These are phyloP conservation scores for Alternaria brassicae DNA, from an alignment of 2,329 filamentous ascomycete genomes.

Conservation along the genomic window DNA sequence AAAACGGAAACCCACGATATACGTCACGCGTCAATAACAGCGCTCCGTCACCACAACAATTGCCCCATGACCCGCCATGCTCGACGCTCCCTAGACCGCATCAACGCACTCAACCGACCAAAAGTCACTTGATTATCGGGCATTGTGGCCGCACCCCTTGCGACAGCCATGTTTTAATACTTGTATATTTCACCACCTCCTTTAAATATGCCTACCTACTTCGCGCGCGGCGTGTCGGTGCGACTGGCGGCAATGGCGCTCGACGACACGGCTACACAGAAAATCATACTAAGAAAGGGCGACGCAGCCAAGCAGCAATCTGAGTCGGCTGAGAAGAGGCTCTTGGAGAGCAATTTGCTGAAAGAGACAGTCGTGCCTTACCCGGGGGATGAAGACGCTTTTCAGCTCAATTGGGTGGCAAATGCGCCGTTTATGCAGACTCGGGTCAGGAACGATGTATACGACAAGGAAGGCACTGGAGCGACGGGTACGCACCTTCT, in stretches of 20 bases:
- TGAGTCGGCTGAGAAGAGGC: conserved; percentile 29
- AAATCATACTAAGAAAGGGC: conserved; percentile 33
- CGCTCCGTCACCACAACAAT: conserved; percentile 10
- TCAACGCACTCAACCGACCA: neutral
- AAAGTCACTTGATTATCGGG: neutral
- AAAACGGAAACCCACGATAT: conserved; percentile 12
- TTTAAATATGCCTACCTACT: conserved; percentile 42
- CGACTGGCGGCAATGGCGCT: conserved; percentile 36
- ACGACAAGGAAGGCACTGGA: neutral
- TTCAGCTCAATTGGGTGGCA: conserved; percentile 40
- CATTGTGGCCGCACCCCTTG: neutral
- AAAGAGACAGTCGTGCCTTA: conserved; percentile 36
- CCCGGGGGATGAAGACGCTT: conserved; percentile 30
- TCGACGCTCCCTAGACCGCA: conserved; percentile 5
- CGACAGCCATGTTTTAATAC: neutral
- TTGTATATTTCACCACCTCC: neutral
- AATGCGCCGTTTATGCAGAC: conserved; percentile 45
- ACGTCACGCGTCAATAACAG: conserved; percentile 23
- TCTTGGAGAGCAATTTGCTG: conserved; percentile 30
- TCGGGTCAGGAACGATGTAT: conserved; percentile 17
- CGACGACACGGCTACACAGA: conserved; percentile 33
- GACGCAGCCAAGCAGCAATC: conserved; percentile 26
- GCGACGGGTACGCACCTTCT: neutral
- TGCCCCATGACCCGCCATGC: conserved; percentile 2
- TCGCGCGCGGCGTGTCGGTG: conserved; percentile 35